phyloP scores from a whole-genome alignment of 768 basidiomycete genomes.

The Infundibulicybe gibba region DNA sequence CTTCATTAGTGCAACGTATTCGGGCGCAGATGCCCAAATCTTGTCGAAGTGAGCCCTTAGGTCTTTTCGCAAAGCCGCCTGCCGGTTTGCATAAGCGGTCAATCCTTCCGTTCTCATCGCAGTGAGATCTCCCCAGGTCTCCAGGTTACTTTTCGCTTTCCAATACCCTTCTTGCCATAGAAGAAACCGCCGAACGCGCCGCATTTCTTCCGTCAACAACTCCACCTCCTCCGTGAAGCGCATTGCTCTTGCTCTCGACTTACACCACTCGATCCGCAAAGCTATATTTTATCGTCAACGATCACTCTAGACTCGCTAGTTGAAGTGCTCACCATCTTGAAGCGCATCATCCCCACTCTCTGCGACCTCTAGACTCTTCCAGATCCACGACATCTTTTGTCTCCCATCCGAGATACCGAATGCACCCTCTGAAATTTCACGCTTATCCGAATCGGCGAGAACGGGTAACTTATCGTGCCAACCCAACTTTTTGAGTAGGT shows the following conservation, averaged over 20 bases:
- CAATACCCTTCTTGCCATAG: not conserved
- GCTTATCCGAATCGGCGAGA: slow-evolving; percentile 8
- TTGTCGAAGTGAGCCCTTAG: not conserved
- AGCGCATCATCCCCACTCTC: not conserved
- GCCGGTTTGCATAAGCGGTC: not conserved
- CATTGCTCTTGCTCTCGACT: too few relatives aligned
- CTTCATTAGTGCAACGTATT: not conserved
- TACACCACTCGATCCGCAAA: too few relatives aligned
- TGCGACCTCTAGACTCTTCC: slow-evolving; percentile 1
- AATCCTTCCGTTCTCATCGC: not conserved
- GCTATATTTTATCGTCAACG: too few relatives aligned
- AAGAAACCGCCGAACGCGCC: slow-evolving; percentile 6
- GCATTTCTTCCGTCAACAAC: slow-evolving; percentile 3
- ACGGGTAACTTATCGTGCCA: slow-evolving; percentile 12
- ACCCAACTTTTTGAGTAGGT: slow-evolving; percentile 1
- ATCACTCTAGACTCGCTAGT: too few relatives aligned
- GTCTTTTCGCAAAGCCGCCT: not conserved
- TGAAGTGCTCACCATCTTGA: slow-evolving; percentile 3
- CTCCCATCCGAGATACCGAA: slow-evolving; percentile 3
- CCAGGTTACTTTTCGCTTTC: not conserved
- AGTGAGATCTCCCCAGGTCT: not conserved
- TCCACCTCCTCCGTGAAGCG: slow-evolving; percentile 8
- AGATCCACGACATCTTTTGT: slow-evolving; percentile 8
- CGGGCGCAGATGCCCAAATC: not conserved
- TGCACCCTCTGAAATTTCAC: slow-evolving; percentile 12